Percentiles rank a stretch among this genome's conserved stretches.
These are phyloP conservation scores for Erodium texanum DNA, from an alignment of 441 rosid genomes.

Conservation along the genomic window DNA sequence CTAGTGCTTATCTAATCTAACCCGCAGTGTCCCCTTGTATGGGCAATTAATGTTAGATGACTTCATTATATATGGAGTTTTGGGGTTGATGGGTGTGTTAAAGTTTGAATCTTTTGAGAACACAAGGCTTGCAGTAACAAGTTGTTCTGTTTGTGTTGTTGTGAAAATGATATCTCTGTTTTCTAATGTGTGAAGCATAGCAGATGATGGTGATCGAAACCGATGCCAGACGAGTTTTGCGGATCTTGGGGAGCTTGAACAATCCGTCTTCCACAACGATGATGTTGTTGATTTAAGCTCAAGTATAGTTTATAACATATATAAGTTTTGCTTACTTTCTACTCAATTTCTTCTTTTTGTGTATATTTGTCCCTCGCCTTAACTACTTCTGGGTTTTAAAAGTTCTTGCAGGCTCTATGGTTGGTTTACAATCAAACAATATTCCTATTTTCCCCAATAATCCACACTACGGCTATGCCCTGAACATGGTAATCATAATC, in stretches of 20 bases:
- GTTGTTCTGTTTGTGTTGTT: too few relatives aligned
- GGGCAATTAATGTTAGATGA: too few relatives aligned
- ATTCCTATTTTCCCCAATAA: conserved; percentile 42
- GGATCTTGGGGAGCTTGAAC: conserved; percentile 80
- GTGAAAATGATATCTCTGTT: conserved; percentile 1
- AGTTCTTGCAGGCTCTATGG: background rate
- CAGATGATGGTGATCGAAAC: conserved; percentile 20
- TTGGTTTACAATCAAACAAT: conserved; percentile 26
- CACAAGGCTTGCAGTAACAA: too few relatives aligned
- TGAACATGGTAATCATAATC: conserved; percentile 49
- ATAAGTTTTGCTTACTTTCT: background rate
- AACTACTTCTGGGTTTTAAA: too few relatives aligned
- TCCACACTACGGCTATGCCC: conserved; percentile 41
- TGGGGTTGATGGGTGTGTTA: background rate
- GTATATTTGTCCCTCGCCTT: background rate
- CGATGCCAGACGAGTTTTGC: conserved; percentile 30
- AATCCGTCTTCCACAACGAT: conserved; percentile 51
- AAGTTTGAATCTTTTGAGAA: background rate
- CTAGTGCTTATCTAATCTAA: too few relatives aligned
- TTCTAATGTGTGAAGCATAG: conserved; percentile 20
- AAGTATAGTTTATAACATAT: conserved; percentile 36
- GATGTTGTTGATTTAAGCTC: conserved; percentile 72
- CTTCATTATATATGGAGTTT: too few relatives aligned
- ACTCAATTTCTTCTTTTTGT: background rate
- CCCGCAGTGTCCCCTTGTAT: too few relatives aligned